Conservation (phyloP, 192 early-diverging fungal genomes). For the Umbelopsis isabellina region DNA sequence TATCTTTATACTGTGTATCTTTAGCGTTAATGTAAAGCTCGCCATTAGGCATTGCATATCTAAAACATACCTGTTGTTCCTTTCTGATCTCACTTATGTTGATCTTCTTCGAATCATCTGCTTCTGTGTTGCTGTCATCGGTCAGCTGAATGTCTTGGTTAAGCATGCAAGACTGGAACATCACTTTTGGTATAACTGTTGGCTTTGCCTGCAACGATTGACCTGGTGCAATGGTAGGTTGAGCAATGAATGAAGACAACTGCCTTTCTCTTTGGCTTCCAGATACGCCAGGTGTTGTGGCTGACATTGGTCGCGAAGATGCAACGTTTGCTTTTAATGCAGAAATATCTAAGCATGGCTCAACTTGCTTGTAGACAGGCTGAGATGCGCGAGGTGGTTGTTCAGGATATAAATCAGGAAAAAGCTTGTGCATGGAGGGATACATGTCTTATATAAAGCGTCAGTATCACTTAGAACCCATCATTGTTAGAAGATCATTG, state of each 20-base stretch:
- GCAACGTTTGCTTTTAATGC: not conserved
- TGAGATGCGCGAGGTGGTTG: not conserved
- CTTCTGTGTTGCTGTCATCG: not conserved
- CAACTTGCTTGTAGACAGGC: constrained; percentile 2
- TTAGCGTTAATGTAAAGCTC: not conserved
- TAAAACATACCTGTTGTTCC: constrained; percentile 6
- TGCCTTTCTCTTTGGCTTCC: not conserved
- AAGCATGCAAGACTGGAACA: constrained; percentile 17
- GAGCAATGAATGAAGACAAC: not conserved
- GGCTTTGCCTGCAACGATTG: not conserved
- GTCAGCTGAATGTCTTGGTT: constrained; percentile 5
- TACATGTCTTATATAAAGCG: not conserved
- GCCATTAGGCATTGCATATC: not conserved
- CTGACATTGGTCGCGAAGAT: not conserved
- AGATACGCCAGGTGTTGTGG: not conserved
- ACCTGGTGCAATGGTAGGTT: not conserved
- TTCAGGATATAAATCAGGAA: constrained; percentile 10
- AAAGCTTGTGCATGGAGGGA: constrained; percentile 11
- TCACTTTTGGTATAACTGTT: not conserved
- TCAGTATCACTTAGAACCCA: not conserved
- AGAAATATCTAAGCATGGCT: constrained; percentile 16
- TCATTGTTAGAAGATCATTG: not conserved
- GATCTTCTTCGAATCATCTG: constrained; percentile 1
- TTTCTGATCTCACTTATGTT: constrained; percentile 19
- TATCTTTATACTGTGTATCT: not conserved